A percentile compares a stretch with the other conserved stretches of the same genome.
These are phyloP conservation scores for Leccinum disarticulatum DNA, from an alignment of 768 basidiomycete species.

Conservation along the genomic window DNA sequence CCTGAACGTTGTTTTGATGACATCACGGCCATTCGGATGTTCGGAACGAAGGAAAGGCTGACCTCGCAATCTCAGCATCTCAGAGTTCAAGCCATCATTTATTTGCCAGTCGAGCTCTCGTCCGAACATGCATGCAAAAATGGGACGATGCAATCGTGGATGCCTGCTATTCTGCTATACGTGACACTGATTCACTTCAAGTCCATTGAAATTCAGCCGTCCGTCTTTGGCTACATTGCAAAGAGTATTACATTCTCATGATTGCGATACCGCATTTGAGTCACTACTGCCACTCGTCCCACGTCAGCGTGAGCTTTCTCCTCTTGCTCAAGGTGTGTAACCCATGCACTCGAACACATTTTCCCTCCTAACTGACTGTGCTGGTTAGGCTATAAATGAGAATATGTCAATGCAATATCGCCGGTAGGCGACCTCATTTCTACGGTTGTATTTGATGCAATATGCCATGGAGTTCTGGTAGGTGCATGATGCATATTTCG, in stretches of 20 bases:
- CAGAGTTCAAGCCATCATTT: background rate
- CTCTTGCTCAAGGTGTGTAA: background rate
- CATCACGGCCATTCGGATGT: too few relatives aligned
- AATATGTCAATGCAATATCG: background rate
- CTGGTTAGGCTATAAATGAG: background rate
- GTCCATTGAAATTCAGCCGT: background rate
- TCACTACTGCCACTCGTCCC: background rate
- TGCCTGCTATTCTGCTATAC: background rate
- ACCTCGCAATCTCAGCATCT: background rate
- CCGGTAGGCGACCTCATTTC: background rate
- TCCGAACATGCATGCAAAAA: background rate
- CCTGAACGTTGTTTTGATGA: too few relatives aligned
- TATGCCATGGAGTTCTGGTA: background rate
- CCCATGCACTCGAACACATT: background rate
- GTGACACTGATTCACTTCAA: background rate
- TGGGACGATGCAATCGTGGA: background rate
- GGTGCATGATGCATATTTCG: too few relatives aligned
- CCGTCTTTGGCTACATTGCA: too few relatives aligned
- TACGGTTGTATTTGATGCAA: background rate
- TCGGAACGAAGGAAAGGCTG: too few relatives aligned
- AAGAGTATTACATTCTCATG: too few relatives aligned
- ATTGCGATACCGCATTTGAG: background rate
- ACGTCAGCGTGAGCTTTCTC: background rate
- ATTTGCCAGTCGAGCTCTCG: background rate
- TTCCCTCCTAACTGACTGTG: background rate